Evolutionary conservation across 441 rosid genomes (phyloP).

Genomic region (Aleurites moluccanus): DNA sequence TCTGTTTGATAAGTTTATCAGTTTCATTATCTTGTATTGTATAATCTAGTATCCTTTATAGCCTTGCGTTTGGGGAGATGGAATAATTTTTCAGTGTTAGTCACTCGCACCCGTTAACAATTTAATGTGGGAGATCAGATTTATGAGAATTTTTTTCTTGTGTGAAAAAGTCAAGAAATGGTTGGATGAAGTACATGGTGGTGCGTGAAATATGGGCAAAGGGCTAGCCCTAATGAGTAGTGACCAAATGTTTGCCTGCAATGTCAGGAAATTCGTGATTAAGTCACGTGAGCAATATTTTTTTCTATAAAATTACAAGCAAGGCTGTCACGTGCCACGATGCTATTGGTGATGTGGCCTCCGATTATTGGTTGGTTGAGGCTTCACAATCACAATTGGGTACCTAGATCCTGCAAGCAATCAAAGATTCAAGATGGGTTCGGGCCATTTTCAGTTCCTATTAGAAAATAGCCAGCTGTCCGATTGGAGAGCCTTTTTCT

Average conservation of each 20-base stretch:
- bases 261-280: conserved; percentile 32
- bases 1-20: not conserved
- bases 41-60: not conserved
- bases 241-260: conserved; percentile 20
- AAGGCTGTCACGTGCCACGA: conserved; percentile 15
- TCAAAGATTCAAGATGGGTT: too few relatives aligned
- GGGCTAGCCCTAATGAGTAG: too few relatives aligned
- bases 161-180: too few relatives aligned
- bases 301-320: too few relatives aligned
- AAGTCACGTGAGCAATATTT: too few relatives aligned
- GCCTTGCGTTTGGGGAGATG: too few relatives aligned
- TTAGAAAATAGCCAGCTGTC: not conserved
- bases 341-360: conserved; percentile 16
- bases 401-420: too few relatives aligned
- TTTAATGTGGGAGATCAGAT: too few relatives aligned
- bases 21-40: not conserved
- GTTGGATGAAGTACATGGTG: not conserved
- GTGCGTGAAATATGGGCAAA: not conserved
- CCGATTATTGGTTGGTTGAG: not conserved
- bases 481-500: too few relatives aligned
- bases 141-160: not conserved
- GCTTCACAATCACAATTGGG: not conserved
- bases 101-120: too few relatives aligned
- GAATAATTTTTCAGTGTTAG: too few relatives aligned
- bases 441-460: too few relatives aligned